Evolutionary conservation across 2,329 filamentous ascomycete species (phyloP).

Genomic region (Mycosphaerella sp.): DNA sequence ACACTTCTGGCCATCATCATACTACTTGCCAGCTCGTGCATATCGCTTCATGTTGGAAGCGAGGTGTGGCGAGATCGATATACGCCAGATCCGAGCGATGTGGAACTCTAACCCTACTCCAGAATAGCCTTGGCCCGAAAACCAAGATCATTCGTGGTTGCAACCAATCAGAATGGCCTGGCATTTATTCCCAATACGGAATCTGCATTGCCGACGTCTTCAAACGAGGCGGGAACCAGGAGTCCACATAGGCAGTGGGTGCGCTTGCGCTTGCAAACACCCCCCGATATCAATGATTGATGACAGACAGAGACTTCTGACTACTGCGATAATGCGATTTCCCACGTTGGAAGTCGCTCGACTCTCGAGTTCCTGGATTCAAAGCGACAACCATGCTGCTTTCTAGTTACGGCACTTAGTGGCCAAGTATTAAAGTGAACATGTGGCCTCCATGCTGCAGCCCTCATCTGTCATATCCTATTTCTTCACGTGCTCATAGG

Average conservation of each 20-base stretch:
- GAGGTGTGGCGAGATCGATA: too few species aligned
- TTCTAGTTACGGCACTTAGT: neutral
- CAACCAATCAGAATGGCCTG: neutral
- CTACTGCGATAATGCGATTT: conserved; percentile 1
- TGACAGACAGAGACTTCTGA: conserved; percentile 28
- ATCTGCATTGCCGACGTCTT: neutral
- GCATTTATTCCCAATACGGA: neutral
- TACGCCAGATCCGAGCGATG: neutral
- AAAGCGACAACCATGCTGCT: neutral
- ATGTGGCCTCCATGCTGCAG: neutral
- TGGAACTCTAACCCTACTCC: too few species aligned
- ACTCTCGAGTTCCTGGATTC: neutral
- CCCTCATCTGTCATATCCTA: neutral
- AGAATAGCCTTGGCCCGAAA: neutral
- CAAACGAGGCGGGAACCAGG: neutral
- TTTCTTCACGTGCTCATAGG: neutral
- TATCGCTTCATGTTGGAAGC: too few species aligned
- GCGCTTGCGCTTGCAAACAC: neutral
- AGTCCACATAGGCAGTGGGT: neutral
- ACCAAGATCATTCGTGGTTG: neutral
- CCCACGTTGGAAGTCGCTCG: neutral
- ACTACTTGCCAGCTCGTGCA: too few species aligned
- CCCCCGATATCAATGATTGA: conserved; percentile 18
- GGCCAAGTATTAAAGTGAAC: neutral
- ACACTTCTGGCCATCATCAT: too few species aligned